Conservation (phyloP, 352 stramenopile genomes). For the Pseudoperonospora humuli region DNA sequence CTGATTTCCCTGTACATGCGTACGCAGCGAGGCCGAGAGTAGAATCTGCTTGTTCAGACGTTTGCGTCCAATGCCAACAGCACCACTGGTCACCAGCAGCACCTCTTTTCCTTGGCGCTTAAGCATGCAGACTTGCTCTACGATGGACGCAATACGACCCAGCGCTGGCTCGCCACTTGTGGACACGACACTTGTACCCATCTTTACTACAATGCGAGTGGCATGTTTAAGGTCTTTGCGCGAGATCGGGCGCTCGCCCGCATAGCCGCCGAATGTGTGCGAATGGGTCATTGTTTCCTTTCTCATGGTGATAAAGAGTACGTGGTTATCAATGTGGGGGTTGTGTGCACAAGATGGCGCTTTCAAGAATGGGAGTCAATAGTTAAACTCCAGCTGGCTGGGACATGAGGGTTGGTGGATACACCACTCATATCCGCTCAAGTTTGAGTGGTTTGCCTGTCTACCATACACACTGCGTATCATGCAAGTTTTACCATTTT, state of each 20-base stretch:
- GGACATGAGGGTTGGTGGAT: too few species aligned
- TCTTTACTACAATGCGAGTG: slow-evolving; percentile 92
- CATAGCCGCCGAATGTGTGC: slow-evolving; percentile 29
- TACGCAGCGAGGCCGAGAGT: slow-evolving; percentile 78
- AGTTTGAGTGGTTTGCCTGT: too few species aligned
- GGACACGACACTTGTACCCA: slow-evolving; percentile 92
- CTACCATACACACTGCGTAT: too few species aligned
- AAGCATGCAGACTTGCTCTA: slow-evolving; percentile 91
- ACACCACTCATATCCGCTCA: too few species aligned
- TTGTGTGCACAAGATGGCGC: too few species aligned
- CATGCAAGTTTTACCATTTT: too few species aligned
- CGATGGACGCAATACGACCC: slow-evolving; percentile 85
- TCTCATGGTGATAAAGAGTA: slow-evolving; percentile 20
- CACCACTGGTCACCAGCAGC: slow-evolving; percentile 84
- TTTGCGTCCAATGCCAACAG: slow-evolving; percentile 91
- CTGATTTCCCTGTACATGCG: slow-evolving; percentile 84
- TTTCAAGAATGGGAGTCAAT: too few species aligned
- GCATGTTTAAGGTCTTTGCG: slow-evolving; percentile 68
- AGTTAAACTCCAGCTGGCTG: too few species aligned
- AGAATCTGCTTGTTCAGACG: slow-evolving; percentile 91
- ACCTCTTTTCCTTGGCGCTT: slow-evolving; percentile 88
- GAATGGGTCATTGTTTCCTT: slow-evolving; percentile 51
- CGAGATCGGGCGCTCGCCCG: slow-evolving; percentile 41
- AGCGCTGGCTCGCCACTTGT: slow-evolving; percentile 90
- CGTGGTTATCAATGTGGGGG: too few species aligned